Base-by-base conservation (phyloP, 345 rosid species). In the Eutrema yunnanense region DNA sequence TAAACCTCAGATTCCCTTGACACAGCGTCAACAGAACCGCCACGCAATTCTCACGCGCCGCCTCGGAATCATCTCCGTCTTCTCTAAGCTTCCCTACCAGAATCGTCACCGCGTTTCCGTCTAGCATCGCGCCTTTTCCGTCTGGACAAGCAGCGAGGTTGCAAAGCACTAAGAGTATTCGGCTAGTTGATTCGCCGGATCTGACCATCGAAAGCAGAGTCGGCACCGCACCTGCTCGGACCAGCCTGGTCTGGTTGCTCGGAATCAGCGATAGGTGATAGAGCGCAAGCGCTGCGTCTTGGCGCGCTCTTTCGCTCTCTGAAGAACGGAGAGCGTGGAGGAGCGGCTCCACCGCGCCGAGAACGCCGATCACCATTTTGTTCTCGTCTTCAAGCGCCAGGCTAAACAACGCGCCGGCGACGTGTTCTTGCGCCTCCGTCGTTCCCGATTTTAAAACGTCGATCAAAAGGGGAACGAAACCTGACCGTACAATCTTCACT, bases 271-370 rank as follows among this genome's bases (percentile, higher is more conserved):
- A 84, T 13, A 90, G 65, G 44, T 94, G 92, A 37, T 94, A 94
- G 30, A 94, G 71, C 19, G 97, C 91, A 14, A 87, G 83, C 1
- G 94, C 88, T 9, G 97, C 81, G 69, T 93, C 97, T 47, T 80
- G 77, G 2, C 89, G 86, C 10, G 90, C 75, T 66, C 82, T 82
- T 64, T 89, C 94, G 9, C 89, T 85, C 26, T 84, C 90, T 0
- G 89, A 83, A 11, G 81, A 78, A 46, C 92, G 82, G 7, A 93
- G 82, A 27, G 88, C 86, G 64, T 86, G 88, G 62, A 93, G 74
- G 6, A 93, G 81, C 16, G 97, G 94, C 73, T 86, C 90, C 74
- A 93, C 78, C 60, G 92, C 97, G 5, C 98, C 97, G 8, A 93
- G 75, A 13, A 87, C 97, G 19, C 94, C 98, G 2, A 93, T 89